phyloP scores from a whole-genome alignment of 129 eudicot species.

The Gnaphalium uliginosum region DNA sequence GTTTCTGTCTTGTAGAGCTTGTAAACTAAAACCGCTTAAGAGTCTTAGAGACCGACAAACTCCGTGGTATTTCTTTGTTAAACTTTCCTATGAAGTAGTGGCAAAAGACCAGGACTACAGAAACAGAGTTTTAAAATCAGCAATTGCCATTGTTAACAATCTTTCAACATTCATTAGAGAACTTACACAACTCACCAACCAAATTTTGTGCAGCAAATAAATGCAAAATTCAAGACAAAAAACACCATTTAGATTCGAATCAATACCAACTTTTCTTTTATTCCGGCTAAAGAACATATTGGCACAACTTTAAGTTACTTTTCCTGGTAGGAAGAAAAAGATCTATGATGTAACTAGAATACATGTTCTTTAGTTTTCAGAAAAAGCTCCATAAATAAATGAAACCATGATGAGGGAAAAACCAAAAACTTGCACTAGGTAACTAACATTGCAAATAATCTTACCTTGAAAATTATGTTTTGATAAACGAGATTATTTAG shows the following conservation, averaged over 20 bases:
- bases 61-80: no score
- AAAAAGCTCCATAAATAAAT: constrained; percentile 18
- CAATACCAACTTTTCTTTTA: constrained; percentile 19
- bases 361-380: constrained; percentile 19
- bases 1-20: no score
- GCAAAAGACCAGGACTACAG: no score
- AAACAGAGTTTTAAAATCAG: no score
- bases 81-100: no score
- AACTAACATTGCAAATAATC: constrained; percentile 21
- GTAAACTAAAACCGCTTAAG: no score
- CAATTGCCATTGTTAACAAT: no score
- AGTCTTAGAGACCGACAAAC: no score
- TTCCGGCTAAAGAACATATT: constrained; percentile 22
- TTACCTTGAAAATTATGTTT: constrained; percentile 5
- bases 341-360: constrained; percentile 19
- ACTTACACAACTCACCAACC: no score
- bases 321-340: neutral
- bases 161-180: neutral
- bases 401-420: neutral
- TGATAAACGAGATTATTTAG: constrained; percentile 39
- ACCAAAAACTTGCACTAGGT: constrained; percentile 16
- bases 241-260: neutral
- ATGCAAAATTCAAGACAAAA: neutral
- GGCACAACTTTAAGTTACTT: constrained; percentile 10
- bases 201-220: neutral